phyloP scores from a whole-genome alignment of 768 basidiomycete genomes.

The Scleroderma bovista region DNA sequence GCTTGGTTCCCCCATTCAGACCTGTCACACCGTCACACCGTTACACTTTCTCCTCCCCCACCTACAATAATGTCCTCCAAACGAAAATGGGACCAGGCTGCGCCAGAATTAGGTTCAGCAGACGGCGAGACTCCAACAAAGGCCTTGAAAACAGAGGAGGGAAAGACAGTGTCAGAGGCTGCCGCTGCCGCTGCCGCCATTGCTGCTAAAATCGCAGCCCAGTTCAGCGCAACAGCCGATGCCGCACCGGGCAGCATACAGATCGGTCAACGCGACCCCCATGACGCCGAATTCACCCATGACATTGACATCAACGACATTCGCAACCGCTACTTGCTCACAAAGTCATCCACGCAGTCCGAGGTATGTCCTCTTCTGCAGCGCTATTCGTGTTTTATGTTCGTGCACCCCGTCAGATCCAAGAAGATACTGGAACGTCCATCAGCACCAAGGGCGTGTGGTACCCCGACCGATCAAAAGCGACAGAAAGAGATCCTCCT shows the following conservation, averaged over 20 bases:
- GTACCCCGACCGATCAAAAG: slow-evolving; percentile 91
- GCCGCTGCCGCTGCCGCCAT: slow-evolving; percentile 79
- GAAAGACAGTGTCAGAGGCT: slow-evolving; percentile 49
- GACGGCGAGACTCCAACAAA: slow-evolving; percentile 41
- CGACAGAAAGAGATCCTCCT: slow-evolving; percentile 89
- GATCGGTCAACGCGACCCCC: slow-evolving; percentile 51
- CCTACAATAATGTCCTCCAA: slow-evolving; percentile 54
- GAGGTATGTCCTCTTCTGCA: slow-evolving; percentile 51
- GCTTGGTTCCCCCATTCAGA: too few relatives aligned
- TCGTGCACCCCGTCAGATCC: slow-evolving; percentile 49
- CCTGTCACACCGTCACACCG: slow-evolving; percentile 9
- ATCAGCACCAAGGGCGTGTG: slow-evolving; percentile 92
- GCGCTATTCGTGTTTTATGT: not conserved
- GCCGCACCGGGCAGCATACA: slow-evolving; percentile 35
- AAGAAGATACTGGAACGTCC: slow-evolving; percentile 88
- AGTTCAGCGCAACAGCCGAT: slow-evolving; percentile 51
- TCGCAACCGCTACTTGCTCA: slow-evolving; percentile 90
- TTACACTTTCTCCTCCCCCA: not conserved
- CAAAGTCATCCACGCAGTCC: slow-evolving; percentile 87
- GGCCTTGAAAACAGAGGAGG: slow-evolving; percentile 42
- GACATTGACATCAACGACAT: slow-evolving; percentile 98
- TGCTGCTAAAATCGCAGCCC: slow-evolving; percentile 92
- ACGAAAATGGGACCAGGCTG: slow-evolving; percentile 78
- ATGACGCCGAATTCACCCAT: slow-evolving; percentile 77
- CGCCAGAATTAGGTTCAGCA: slow-evolving; percentile 37